phyloP scores from a whole-genome alignment of 2,329 filamentous ascomycete genomes.

The Phaeosphaeriaceae sp. region DNA sequence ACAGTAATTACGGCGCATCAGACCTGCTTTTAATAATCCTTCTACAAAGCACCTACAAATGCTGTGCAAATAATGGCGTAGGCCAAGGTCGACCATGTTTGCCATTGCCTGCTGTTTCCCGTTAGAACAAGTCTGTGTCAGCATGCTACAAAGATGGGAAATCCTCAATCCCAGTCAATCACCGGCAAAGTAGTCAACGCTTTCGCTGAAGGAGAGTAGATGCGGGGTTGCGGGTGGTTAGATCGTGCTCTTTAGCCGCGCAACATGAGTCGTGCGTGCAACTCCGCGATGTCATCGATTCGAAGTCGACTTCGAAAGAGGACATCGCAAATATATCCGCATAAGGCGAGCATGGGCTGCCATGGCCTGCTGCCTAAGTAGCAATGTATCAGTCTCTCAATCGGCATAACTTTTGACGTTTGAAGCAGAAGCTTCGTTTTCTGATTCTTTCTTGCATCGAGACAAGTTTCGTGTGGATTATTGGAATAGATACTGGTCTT shows the following conservation, averaged over 20 bases:
- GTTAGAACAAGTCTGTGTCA: background rate
- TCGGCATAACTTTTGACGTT: too few species aligned
- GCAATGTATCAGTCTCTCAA: too few species aligned
- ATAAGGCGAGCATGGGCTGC: too few species aligned
- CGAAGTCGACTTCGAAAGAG: background rate
- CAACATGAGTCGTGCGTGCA: background rate
- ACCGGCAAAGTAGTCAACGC: background rate
- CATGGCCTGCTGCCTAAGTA: too few species aligned
- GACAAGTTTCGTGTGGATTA: too few species aligned
- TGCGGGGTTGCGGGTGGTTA: background rate
- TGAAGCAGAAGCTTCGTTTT: too few species aligned
- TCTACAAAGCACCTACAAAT: background rate
- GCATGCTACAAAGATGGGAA: background rate
- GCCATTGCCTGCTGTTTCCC: background rate
- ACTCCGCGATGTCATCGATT: background rate
- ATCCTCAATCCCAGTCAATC: background rate
- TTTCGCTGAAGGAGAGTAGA: background rate
- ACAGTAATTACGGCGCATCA: background rate
- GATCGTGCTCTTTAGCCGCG: background rate
- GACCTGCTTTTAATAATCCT: background rate
- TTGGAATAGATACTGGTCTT: too few species aligned
- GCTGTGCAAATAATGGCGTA: background rate
- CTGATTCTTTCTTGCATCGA: too few species aligned
- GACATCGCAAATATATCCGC: too few species aligned
- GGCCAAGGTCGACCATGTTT: background rate